Base-by-base conservation (phyloP, 441 rosid species). In the Brassica balearica region DNA sequence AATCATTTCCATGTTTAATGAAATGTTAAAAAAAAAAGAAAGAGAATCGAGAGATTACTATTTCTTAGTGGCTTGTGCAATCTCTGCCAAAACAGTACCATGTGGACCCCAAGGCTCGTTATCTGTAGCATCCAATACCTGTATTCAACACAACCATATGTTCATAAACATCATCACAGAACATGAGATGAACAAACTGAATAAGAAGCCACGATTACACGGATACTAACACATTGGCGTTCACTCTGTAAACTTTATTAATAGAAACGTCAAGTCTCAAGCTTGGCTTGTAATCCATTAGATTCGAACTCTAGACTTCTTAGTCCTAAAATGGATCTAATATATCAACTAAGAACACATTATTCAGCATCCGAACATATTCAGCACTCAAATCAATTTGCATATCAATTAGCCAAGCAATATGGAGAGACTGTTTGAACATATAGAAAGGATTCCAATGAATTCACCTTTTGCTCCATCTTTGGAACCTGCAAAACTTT, bases 51-150 rank as follows among this genome's bases (percentile, higher is more conserved):
- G 36, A 69, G 46, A 79, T 85, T 83, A 96, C 99, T 88, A 94
- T 86, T 94, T 95, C 69, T 86, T 88, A 4, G 99, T 93, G 72
- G 98, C 93, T 76, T 87, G 92, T 10, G 99, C 94, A 77, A 96
- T 91, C 84, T 96, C 98, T 4, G 97, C 93, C 88, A 94, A 79
- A 74, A 88, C 95, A 84, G 97, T 83, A 38, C 98, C 99, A 80
- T 94, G 99, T 27, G 98, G 99, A 82, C 99, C 99, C 99, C 99
- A 96, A 69, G 98, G 99, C 70, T 92, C 99, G 77, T 92, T 86
- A 82, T 96, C 97, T 9, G 99, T 96, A 9, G 99, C 98, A 91
- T 96, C 99, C 82, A 96, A 76, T 77, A 90, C 99, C 97, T 95
- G 86, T 55, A 80, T 68, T 36, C 46, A 62, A 41, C 46, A 78